Conservation (phyloP, 176 grass and related monocot species). For the Aegilops bicornis region DNA sequence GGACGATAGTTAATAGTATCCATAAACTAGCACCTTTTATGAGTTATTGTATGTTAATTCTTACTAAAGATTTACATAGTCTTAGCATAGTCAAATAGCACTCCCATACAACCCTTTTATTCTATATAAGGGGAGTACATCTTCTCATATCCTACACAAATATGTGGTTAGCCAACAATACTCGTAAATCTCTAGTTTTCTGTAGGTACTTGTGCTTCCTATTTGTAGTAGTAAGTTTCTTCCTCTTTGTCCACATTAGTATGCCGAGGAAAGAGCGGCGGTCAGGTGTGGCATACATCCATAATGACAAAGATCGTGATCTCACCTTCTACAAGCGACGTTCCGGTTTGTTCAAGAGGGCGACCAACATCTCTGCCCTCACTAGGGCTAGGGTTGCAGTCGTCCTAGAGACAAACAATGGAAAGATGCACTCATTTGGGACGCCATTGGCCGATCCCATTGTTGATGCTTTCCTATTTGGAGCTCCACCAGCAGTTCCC, state of each 20-base stretch:
- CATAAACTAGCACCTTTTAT: not conserved
- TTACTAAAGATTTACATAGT: not conserved
- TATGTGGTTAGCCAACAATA: not conserved
- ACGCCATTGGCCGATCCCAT: not conserved
- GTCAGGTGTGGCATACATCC: not conserved
- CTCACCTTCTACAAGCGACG: not conserved
- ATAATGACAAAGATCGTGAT: not conserved
- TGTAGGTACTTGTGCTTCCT: not conserved
- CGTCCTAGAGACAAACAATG: not conserved
- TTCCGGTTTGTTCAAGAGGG: not conserved
- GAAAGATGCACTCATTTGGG: not conserved
- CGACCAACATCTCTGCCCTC: not conserved
- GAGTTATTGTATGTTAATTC: not conserved
- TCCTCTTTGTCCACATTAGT: not conserved
- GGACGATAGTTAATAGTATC: not conserved
- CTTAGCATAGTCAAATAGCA: not conserved
- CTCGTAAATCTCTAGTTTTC: not conserved
- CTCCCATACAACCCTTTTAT: not conserved
- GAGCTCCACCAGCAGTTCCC: not conserved
- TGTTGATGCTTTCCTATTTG: not conserved
- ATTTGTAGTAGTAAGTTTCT: not conserved
- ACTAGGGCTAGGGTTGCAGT: not conserved
- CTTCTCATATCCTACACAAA: not conserved
- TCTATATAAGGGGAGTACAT: not conserved
- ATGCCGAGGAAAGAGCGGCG: not conserved